Conservation (phyloP, 1,284 basidiomycete species). For the Sanghuangporus baumii region DNA sequence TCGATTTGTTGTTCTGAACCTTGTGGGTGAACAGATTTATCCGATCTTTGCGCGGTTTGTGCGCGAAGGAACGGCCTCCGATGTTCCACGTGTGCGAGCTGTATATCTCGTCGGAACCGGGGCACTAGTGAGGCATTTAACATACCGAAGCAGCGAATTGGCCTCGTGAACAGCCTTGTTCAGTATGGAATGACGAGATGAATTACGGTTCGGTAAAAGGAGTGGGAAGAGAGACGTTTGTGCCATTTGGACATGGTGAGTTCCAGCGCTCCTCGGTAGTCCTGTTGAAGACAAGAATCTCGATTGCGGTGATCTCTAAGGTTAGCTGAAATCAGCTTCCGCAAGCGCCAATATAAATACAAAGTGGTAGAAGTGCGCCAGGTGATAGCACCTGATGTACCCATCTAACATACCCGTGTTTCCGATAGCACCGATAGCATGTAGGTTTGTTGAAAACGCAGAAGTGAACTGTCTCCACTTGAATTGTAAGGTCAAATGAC, state of each 20-base stretch:
- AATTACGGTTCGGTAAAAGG: not conserved
- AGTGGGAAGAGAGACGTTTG: not conserved
- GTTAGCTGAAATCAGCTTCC: not conserved
- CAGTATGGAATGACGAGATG: not conserved
- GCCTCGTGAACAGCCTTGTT: slow-evolving; percentile 1
- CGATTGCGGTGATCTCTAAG: not conserved
- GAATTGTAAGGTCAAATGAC: not conserved
- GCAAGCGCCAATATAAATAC: not conserved
- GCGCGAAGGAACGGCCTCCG: not conserved
- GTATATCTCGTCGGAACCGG: not conserved
- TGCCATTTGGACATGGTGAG: not conserved
- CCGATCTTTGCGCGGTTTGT: slow-evolving; percentile 6
- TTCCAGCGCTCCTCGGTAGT: not conserved
- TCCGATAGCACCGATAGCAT: not conserved
- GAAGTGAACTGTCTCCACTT: not conserved
- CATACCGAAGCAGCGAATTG: not conserved
- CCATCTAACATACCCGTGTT: not conserved
- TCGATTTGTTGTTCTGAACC: not conserved
- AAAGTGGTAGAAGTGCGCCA: not conserved
- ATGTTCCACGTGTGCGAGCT: not conserved
- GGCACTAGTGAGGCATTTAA: not conserved
- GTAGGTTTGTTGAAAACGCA: not conserved
- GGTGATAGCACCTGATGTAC: not conserved
- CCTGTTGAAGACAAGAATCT: not conserved
- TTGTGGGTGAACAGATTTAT: not conserved